Percentiles rank a stretch among this genome's conserved stretches.
phyloP scores from a whole-genome alignment of 2,329 filamentous ascomycete genomes.

The Daldinia eschscholtzii region DNA sequence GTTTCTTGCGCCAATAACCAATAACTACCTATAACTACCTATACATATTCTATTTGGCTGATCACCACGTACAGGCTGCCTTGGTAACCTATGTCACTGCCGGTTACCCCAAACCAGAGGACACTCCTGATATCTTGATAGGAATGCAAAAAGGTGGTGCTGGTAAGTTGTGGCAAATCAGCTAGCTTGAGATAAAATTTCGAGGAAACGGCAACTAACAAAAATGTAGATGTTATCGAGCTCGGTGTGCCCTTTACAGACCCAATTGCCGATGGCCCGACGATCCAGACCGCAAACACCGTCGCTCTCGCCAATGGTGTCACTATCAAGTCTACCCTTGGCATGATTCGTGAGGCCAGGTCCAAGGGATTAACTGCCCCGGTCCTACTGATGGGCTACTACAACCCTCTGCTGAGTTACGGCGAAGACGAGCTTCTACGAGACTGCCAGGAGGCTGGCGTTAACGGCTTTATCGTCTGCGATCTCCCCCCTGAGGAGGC shows the following conservation, averaged over 20 bases:
- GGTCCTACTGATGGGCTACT: conserved; percentile 97
- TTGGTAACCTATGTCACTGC: conserved; percentile 97
- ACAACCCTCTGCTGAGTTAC: conserved; percentile 94
- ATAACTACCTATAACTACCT: too few species aligned
- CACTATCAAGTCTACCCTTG: conserved; percentile 81
- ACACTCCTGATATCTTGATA: conserved; percentile 86
- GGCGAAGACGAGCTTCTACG: conserved; percentile 90
- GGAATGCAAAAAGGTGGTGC: conserved; percentile 93
- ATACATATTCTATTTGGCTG: conserved; percentile 3
- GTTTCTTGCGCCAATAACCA: background rate
- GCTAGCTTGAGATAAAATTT: background rate
- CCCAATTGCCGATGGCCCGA: conserved; percentile 96
- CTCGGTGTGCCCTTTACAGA: conserved; percentile 97
- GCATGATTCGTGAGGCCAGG: conserved; percentile 86
- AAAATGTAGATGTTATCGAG: conserved; percentile 85
- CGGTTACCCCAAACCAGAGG: conserved; percentile 85
- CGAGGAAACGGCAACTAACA: conserved; percentile 17
- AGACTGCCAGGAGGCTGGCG: conserved; percentile 85
- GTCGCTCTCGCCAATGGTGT: conserved; percentile 90
- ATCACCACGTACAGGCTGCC: conserved; percentile 69
- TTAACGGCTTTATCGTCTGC: conserved; percentile 97
- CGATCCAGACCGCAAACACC: conserved; percentile 95
- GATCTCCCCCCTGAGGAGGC: conserved; percentile 97
- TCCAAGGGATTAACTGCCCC: conserved; percentile 82
- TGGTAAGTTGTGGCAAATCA: conserved; percentile 65